A percentile compares a stretch with the other conserved stretches of the same genome.
phyloP scores from a whole-genome alignment of 768 basidiomycete species.

The Auriscalpium microsporum region DNA sequence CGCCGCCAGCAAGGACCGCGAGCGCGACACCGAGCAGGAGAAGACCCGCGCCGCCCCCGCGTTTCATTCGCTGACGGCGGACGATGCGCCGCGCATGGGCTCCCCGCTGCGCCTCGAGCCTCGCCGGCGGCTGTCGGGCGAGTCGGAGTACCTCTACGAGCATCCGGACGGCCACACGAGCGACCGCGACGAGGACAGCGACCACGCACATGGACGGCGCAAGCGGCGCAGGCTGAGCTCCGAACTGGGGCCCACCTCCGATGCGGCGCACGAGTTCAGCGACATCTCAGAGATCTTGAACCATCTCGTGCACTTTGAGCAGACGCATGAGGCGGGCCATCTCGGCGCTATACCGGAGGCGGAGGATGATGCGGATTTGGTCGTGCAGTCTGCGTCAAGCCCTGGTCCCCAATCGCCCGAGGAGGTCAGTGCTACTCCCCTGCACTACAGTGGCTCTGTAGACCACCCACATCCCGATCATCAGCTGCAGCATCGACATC shows the following conservation, averaged over 20 bases:
- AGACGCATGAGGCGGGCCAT: slow-evolving; percentile 29
- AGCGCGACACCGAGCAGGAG: slow-evolving; percentile 38
- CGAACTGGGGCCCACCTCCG: slow-evolving; percentile 24
- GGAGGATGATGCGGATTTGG: slow-evolving; percentile 9
- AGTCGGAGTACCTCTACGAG: slow-evolving; percentile 24
- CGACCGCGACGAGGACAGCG: slow-evolving; percentile 22
- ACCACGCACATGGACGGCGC: slow-evolving; percentile 5
- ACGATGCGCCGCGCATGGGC: slow-evolving; percentile 24
- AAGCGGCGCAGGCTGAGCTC: slow-evolving; percentile 17
- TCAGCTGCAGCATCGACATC: slow-evolving; percentile 5
- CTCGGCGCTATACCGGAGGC: background rate
- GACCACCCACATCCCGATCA: slow-evolving; percentile 1
- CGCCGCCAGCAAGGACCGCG: slow-evolving; percentile 5
- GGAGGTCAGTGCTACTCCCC: background rate
- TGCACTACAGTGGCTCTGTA: background rate
- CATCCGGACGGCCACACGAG: slow-evolving; percentile 1
- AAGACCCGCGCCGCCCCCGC: slow-evolving; percentile 65
- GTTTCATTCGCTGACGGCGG: slow-evolving; percentile 69
- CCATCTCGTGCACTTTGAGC: slow-evolving; percentile 65
- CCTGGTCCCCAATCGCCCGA: background rate
- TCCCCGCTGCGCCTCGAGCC: slow-evolving; percentile 1
- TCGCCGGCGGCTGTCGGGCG: slow-evolving; percentile 15
- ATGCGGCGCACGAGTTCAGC: slow-evolving; percentile 61
- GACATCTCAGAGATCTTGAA: slow-evolving; percentile 75
- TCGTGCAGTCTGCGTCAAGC: slow-evolving; percentile 3